Conservation (phyloP, 768 basidiomycete genomes). For the Pisolithus sp. region DNA sequence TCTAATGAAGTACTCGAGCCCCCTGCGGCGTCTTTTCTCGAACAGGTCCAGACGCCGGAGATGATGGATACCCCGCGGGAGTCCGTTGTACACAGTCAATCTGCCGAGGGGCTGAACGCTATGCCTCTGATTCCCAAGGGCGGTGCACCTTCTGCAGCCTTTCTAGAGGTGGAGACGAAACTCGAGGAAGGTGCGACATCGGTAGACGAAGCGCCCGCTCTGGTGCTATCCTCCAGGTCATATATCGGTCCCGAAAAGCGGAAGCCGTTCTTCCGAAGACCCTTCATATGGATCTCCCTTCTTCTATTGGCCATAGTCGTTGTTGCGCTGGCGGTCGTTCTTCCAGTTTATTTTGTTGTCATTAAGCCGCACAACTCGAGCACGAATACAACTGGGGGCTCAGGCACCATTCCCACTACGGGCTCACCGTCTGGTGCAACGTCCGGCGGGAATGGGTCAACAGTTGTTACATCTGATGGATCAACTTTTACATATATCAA, state of each 20-base stretch:
- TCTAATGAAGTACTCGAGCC: constrained; percentile 3
- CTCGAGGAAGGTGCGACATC: background rate
- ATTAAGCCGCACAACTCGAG: constrained; percentile 17
- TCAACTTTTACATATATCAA: constrained; percentile 72
- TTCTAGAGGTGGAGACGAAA: background rate
- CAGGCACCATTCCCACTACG: constrained; percentile 1
- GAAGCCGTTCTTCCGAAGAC: constrained; percentile 12
- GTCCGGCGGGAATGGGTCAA: constrained; percentile 65
- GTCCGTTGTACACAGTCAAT: constrained; percentile 11
- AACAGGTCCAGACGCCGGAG: constrained; percentile 14
- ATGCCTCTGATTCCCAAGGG: constrained; percentile 18
- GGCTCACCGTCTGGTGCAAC: constrained; percentile 11
- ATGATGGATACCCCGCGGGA: constrained; percentile 14
- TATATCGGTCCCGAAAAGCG: constrained; percentile 9
- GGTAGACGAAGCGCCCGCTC: constrained; percentile 2
- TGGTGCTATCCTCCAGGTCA: background rate
- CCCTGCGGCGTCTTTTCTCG: constrained; percentile 22
- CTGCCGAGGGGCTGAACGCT: constrained; percentile 13
- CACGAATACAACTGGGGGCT: background rate
- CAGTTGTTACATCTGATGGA: constrained; percentile 59
- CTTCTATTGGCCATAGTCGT: constrained; percentile 21
- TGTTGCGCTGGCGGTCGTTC: constrained; percentile 32
- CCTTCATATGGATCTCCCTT: constrained; percentile 23
- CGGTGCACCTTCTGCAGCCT: constrained; percentile 9
- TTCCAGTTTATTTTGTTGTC: constrained; percentile 34